Conservation (phyloP, 164 flowering plant species). For the Stephania cephalantha region DNA sequence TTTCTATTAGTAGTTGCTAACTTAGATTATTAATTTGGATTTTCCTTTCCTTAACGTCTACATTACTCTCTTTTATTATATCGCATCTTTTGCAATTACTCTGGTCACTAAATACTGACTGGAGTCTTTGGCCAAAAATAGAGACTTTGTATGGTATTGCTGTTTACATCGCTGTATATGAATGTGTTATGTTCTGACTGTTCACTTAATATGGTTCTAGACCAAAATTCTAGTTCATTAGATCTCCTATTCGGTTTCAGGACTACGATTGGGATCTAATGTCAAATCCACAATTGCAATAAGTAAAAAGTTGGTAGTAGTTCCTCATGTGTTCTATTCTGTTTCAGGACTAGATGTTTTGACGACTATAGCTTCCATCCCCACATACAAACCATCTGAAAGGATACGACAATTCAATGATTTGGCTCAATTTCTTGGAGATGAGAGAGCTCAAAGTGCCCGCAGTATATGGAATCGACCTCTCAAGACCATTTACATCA, state of each 20-base stretch:
- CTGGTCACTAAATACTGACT: background rate
- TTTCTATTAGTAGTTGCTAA: background rate
- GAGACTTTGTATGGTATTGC: background rate
- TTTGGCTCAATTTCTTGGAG: conserved; percentile 80
- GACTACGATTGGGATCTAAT: too few species aligned
- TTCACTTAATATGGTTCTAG: background rate
- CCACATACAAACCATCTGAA: conserved; percentile 78
- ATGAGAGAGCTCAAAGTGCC: conserved; percentile 87
- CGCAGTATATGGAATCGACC: conserved; percentile 83
- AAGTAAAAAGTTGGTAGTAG: background rate
- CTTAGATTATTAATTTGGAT: background rate
- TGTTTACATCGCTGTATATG: background rate
- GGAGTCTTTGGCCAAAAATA: background rate
- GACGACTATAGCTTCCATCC: conserved; percentile 66
- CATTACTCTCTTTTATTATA: background rate
- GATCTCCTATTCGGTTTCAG: too few species aligned
- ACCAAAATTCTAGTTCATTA: too few species aligned
- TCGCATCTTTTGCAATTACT: background rate
- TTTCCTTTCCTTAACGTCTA: background rate
- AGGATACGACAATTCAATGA: conserved; percentile 76
- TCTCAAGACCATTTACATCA: conserved; percentile 73
- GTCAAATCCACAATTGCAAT: too few species aligned
- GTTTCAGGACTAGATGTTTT: conserved; percentile 84
- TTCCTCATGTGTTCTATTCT: conserved; percentile 12
- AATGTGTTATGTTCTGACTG: background rate